Evolutionary conservation across 371 early-diverging fungal genomes (phyloP), one percentile per base, ranked within the genome.

Genomic region (Mortierella sp.): DNA sequence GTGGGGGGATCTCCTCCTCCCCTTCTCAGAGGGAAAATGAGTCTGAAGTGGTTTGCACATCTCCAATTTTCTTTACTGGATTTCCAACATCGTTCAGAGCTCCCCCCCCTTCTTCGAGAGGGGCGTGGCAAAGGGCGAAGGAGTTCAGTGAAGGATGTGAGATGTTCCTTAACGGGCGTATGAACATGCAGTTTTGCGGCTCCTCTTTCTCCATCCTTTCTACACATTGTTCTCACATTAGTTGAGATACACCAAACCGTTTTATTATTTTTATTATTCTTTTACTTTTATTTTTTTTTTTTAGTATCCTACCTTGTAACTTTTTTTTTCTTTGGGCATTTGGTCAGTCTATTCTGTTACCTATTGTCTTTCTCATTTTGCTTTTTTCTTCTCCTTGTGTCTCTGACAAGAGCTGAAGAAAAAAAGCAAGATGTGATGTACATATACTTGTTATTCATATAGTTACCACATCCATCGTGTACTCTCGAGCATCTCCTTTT

Each of bases 21-120:
- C 29, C 1, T 43, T 46, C 55, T 46, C 72, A 58, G 58, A 68
- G 77, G 77, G 77, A 76, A 76, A 76, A 75, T 75, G 76, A 76
- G 77, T 76, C 77, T 76, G 77, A 76, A 76, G 77, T 76, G 77
- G 77, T 76, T 29, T 75, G 75, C 57, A 60, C 76, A 71, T 64
- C 74, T 60, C 56, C 46, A 57, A 58, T 56, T 61, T 62, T 64
- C 70, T 48, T 37, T 47, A 50, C 46, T 69, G 75, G 75, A 74
- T 74, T 74, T 74, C 75, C 43, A 74, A 60, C 61, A 66, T 63
- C 70, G 21, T 64, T 60, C 30, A 23, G 6, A 11, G 53, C 14
- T 60, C 21, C 11, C 3, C 7, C 9, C 37, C 3, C 37, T 37
- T 37, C 37, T n/a, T n/a, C n/a, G n/a, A n/a, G n/a, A 43, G 16